Evolutionary conservation across 345 rosid species (phyloP).

Genomic region (Populus euphratica): DNA sequence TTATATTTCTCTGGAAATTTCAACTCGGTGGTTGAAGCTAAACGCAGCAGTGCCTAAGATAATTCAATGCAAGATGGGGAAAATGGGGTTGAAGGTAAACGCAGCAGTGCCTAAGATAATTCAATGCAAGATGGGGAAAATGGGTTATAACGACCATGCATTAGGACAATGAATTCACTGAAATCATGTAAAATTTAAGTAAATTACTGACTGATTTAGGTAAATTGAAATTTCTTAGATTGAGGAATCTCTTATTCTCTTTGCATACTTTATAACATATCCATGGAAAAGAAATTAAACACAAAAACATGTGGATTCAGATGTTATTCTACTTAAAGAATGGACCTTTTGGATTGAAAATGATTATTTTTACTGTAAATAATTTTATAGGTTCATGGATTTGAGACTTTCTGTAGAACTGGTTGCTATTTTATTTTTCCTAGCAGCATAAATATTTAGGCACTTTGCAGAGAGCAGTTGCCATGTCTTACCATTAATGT

Average conservation of each 20-base stretch:
- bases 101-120: not conserved
- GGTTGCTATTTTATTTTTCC: not conserved
- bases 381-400: not conserved
- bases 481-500: not conserved
- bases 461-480: not conserved
- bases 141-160: too few species aligned
- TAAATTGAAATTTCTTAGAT: not conserved
- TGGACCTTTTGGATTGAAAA: not conserved
- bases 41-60: not conserved
- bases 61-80: not conserved
- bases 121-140: not conserved
- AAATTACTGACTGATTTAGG: not conserved
- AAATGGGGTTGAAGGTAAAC: not conserved
- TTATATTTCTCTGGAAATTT: not conserved
- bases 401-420: not conserved
- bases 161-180: too few species aligned
- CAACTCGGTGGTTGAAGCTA: not conserved
- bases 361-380: too few species aligned
- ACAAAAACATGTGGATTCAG: not conserved
- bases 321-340: not conserved
- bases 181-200: too few species aligned
- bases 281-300: not conserved
- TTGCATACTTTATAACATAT: not conserved
- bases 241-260: not conserved
- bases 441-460: not conserved